Evolutionary conservation across 257 asterid species (phyloP).

Genomic region (Nicotiana noctiflora): DNA sequence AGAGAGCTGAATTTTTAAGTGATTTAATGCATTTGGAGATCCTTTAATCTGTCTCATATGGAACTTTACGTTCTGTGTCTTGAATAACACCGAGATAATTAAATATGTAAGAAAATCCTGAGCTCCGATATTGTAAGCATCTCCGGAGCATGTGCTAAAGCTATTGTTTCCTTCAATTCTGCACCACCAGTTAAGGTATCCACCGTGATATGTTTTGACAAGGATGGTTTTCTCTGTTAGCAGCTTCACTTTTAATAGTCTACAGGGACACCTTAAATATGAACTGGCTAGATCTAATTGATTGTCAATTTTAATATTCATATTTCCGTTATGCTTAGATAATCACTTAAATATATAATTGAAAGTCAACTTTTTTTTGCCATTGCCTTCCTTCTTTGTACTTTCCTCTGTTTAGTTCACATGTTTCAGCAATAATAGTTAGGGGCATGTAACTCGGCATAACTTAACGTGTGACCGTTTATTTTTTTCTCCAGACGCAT

Average conservation of each 20-base stretch:
- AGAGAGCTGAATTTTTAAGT: neutral
- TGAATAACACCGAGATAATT: neutral
- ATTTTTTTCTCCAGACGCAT: conserved; percentile 32
- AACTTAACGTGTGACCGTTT: neutral
- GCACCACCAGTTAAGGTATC: neutral
- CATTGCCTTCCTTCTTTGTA: neutral
- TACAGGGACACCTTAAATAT: neutral
- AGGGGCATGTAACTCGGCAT: neutral
- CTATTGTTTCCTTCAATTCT: neutral
- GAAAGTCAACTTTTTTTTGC: neutral
- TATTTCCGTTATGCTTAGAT: neutral
- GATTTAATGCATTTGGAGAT: neutral
- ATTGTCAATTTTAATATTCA: neutral
- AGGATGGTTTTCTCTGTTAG: neutral
- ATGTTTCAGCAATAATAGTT: neutral
- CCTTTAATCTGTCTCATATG: neutral
- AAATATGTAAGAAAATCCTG: neutral
- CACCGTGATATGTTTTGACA: neutral
- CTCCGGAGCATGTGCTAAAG: neutral
- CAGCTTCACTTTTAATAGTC: neutral
- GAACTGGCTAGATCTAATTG: neutral
- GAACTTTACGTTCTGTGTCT: neutral
- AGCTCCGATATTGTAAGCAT: neutral
- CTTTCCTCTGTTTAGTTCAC: neutral
- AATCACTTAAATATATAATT: neutral